Evolutionary conservation across 108 stramenopile species (phyloP), one percentile per base, ranked within the genome.

Genomic region (Fragilariopsis cylindrus): DNA sequence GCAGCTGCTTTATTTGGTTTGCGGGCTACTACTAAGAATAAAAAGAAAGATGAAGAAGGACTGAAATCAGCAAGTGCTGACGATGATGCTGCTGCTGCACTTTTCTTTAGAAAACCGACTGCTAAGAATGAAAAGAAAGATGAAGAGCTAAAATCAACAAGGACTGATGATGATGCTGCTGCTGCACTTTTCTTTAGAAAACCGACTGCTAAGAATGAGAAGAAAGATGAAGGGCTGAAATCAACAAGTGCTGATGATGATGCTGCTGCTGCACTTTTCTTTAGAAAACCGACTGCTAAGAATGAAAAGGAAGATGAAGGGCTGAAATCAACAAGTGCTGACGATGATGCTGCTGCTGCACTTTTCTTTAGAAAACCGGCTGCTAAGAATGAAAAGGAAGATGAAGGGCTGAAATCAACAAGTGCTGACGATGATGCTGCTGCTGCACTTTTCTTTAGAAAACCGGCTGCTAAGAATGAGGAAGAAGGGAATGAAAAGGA

Each of bases 1-100:
- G 79, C 79, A 9, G 79, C 73, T 7, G 69, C 65, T 8, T 47
- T 74, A 4, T 80, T 74, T 74, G 52, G 73, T 41, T 73, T 69
- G 19, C 16, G 41, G 19, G 13, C 12, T 52, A 0, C 50, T 52
- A 9, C 50, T 52, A 52, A 52, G 13, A 52, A 52, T 52, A 52
- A 52, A 52, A 52, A 13, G 50, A 52, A 52, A 13, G 50, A 30
- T 60, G 19, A 12, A 30, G 58, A 30, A 5, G 41, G 41, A 60
- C 4, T 30, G 12, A 30, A 60, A 9, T 5, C 58, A 8, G 21
- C 58, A 4, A 30, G 9, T 21, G 16, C 16, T 21, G 6, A 6
- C 11, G 16, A 18, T 18, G 58, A 43, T 60, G 21, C 19, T 41
- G 58, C 55, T 41, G 58, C 55, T 11, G 55, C 7, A 9, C 55